Base-by-base conservation (phyloP, 1,139 yeast species). In the Yarrowia galli region DNA sequence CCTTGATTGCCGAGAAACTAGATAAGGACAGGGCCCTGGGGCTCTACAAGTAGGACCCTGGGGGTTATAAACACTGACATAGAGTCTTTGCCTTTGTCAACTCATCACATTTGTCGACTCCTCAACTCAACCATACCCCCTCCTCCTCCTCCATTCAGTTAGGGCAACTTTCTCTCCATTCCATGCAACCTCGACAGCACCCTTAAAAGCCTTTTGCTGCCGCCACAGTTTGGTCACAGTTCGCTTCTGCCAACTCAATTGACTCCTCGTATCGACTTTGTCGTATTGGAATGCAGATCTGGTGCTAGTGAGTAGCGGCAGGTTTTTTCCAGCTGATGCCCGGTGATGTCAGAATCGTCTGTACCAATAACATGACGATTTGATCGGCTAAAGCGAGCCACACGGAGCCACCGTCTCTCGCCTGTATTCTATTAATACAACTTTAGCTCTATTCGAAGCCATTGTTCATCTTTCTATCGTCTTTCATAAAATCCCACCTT, bases 281-380 rank as follows among this genome's bases (percentile, higher is more conserved):
- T 51, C 58, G 42, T 51, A 51, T 51, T 51, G 60, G 45, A 53
- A 36, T 53, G 60, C 22, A 53, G 45, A 53, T 53, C 45, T 16
- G 58, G 25, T 35, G 20, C 40, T 28, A 49, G 28, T 35, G 28
- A 13, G 8, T 3, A 32, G 36, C 15, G 22, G 25, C 43, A 8
- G 20, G 3, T 15, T 28, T 28, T 7, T 28, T 28, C 32, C 32
- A 28, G 32, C 8, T 10, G 9, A 28, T 28, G 32, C 32, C 32
- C 9, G 28, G 7, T 4, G 28, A 25, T 7, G 6, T 25, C n/a
- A n/a, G n/a, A n/a, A n/a, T n/a, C n/a, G n/a, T n/a, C n/a, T n/a
- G n/a, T n/a, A 28, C 32, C 3, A 7, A 25, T 7, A 28, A 5
- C 9, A 3, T 28, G 8, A 16, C 40, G 13, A 36, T 16, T 36